These are phyloP conservation scores for Suillus americanus DNA, from an alignment of 768 basidiomycete genomes.

Conservation along the genomic window DNA sequence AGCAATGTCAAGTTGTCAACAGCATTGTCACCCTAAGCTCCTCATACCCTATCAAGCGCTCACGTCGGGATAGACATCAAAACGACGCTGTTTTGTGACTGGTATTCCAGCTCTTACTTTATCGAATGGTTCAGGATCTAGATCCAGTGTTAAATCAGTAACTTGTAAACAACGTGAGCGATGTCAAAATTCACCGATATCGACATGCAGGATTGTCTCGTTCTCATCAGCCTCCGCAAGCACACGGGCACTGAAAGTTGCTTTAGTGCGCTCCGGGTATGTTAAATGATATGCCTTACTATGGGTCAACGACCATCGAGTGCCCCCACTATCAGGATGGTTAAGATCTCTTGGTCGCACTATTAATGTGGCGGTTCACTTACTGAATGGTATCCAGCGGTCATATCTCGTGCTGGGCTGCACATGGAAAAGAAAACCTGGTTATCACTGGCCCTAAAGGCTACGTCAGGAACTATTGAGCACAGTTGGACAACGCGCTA, in stretches of 20 bases:
- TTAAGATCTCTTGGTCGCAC: not conserved
- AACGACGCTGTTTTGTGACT: slow-evolving; percentile 87
- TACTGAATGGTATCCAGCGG: slow-evolving; percentile 86
- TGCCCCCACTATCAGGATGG: slow-evolving; percentile 71
- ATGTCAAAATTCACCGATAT: slow-evolving; percentile 64
- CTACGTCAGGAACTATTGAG: slow-evolving; percentile 1
- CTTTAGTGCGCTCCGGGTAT: slow-evolving; percentile 4
- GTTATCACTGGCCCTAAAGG: slow-evolving; percentile 87
- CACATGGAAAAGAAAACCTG: slow-evolving; percentile 97
- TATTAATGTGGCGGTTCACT: slow-evolving; percentile 24
- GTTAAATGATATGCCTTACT: slow-evolving; percentile 47
- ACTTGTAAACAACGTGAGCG: not conserved
- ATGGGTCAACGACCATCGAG: slow-evolving; percentile 87
- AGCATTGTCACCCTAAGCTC: not conserved
- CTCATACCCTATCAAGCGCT: slow-evolving; percentile 23
- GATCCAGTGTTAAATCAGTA: not conserved
- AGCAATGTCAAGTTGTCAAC: not conserved
- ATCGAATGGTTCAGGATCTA: slow-evolving; percentile 61
- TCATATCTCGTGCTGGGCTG: slow-evolving; percentile 86
- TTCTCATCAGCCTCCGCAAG: slow-evolving; percentile 71
- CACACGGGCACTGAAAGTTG: slow-evolving; percentile 61
- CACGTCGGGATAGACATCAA: slow-evolving; percentile 89
- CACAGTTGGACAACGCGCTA: slow-evolving; percentile 25
- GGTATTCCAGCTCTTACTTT: slow-evolving; percentile 83
- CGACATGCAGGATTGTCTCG: slow-evolving; percentile 76